Conservation (phyloP, 371 early-diverging fungal genomes). For the Actinomucor elegans region DNA sequence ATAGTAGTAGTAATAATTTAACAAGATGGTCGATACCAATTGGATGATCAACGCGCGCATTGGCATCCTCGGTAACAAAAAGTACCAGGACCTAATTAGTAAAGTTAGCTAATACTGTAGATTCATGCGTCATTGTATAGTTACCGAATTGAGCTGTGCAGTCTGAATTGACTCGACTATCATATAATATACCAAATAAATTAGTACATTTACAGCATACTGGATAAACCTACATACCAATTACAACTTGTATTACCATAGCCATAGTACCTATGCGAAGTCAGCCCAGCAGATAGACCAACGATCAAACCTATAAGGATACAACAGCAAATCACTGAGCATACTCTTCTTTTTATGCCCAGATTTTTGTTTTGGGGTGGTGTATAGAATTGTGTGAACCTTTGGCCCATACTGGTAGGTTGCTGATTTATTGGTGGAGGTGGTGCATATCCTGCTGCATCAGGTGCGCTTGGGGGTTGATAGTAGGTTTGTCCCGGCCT, state of each 20-base stretch:
- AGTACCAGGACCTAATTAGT: conserved; percentile 10
- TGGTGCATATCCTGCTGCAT: neutral
- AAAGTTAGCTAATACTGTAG: too few relatives aligned
- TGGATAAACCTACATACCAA: conserved; percentile 19
- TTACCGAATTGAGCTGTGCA: conserved; percentile 12
- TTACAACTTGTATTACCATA: conserved; percentile 9
- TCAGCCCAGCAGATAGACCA: conserved; percentile 34
- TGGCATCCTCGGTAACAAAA: conserved; percentile 17
- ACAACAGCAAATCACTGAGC: conserved; percentile 33
- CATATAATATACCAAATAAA: too few relatives aligned
- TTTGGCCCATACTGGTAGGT: conserved; percentile 8
- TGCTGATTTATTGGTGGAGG: conserved; percentile 4
- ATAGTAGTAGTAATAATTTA: too few relatives aligned
- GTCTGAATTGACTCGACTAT: conserved; percentile 20
- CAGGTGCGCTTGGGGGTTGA: conserved; percentile 20
- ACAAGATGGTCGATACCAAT: too few relatives aligned
- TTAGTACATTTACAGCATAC: too few relatives aligned
- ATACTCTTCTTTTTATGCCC: conserved; percentile 27
- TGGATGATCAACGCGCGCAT: conserved; percentile 16
- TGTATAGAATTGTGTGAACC: conserved; percentile 27
- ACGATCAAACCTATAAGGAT: conserved; percentile 32
- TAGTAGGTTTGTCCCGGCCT: conserved; percentile 25
- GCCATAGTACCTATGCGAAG: conserved; percentile 8
- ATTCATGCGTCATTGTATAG: neutral
- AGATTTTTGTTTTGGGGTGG: conserved; percentile 29